These are phyloP conservation scores for Ceratocystis cacaofunesta DNA, from an alignment of 2,329 filamentous ascomycete species.

Conservation along the genomic window DNA sequence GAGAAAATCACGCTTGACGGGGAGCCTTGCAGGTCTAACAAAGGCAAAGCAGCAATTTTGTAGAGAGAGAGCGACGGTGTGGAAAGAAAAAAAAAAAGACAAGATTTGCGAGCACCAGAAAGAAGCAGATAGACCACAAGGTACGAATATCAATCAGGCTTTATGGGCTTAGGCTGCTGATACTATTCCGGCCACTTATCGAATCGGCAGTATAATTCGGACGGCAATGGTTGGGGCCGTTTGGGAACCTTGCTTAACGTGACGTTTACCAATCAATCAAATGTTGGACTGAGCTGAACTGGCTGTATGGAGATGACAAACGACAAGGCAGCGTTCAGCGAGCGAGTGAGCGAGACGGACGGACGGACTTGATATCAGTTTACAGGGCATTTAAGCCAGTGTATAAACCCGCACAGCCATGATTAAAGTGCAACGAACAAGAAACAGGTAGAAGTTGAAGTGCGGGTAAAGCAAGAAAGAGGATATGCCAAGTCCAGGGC, in stretches of 20 bases:
- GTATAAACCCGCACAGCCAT: neutral
- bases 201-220: no score
- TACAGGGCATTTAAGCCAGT: constrained; percentile 3
- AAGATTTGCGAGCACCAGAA: neutral
- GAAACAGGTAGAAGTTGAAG: neutral
- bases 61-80: neutral
- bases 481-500: constrained; percentile 2
- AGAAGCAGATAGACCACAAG: neutral
- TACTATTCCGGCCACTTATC: no score
- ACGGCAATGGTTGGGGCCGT: no score
- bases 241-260: no score
- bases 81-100: neutral
- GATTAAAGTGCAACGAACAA: neutral
- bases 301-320: no score
- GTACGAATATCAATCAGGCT: neutral
- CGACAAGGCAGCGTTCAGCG: neutral
- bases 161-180: no score
- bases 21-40: neutral
- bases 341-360: neutral
- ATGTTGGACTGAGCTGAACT: neutral
- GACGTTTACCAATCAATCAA: neutral
- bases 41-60: neutral
- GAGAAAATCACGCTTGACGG: neutral
- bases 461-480: neutral
- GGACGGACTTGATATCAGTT: neutral